Percentiles rank a stretch among this genome's conserved stretches.
Evolutionary conservation across 495 filamentous ascomycete genomes (phyloP).

Genomic region (Aspergillus panamensis): DNA sequence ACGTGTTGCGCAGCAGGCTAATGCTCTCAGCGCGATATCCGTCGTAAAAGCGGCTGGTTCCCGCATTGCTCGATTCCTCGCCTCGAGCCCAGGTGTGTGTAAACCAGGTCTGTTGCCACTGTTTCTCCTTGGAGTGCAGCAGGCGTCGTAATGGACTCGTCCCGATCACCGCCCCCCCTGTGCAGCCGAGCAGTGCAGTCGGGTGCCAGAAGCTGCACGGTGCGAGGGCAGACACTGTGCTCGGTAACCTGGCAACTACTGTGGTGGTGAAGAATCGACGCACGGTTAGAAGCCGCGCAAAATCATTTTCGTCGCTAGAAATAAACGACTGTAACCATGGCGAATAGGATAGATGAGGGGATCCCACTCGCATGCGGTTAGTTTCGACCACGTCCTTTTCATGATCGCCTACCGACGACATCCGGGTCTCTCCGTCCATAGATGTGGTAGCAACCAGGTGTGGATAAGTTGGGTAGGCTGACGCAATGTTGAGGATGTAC

Average conservation of each 20-base stretch:
- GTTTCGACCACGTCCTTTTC: constrained; percentile 47
- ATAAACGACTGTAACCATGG: constrained; percentile 53
- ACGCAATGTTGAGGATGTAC: constrained; percentile 55
- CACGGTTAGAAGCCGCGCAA: constrained; percentile 48
- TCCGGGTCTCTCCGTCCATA: constrained; percentile 56
- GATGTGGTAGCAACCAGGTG: constrained; percentile 51
- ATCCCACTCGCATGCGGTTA: constrained; percentile 50
- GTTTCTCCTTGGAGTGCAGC: constrained; percentile 50
- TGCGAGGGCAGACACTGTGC: constrained; percentile 40
- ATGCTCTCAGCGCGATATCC: constrained; percentile 52
- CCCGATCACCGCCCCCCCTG: constrained; percentile 52
- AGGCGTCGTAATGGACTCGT: constrained; percentile 55
- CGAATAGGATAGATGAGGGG: constrained; percentile 50
- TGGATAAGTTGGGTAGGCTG: constrained; percentile 59
- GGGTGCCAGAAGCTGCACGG: constrained; percentile 50
- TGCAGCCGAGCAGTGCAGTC: constrained; percentile 51
- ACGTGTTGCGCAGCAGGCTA: constrained; percentile 31
- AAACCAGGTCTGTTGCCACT: constrained; percentile 62
- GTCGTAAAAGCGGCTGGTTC: constrained; percentile 55
- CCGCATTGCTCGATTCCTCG: constrained; percentile 29
- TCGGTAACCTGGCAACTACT: constrained; percentile 34
- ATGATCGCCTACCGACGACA: constrained; percentile 54
- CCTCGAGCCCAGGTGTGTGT: constrained; percentile 53
- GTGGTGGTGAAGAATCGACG: constrained; percentile 56
- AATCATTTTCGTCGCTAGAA: constrained; percentile 56